Evolutionary conservation across 352 stramenopile genomes (phyloP), one percentile per base, ranked within the genome.

Genomic region (Blastocystis sp.): DNA sequence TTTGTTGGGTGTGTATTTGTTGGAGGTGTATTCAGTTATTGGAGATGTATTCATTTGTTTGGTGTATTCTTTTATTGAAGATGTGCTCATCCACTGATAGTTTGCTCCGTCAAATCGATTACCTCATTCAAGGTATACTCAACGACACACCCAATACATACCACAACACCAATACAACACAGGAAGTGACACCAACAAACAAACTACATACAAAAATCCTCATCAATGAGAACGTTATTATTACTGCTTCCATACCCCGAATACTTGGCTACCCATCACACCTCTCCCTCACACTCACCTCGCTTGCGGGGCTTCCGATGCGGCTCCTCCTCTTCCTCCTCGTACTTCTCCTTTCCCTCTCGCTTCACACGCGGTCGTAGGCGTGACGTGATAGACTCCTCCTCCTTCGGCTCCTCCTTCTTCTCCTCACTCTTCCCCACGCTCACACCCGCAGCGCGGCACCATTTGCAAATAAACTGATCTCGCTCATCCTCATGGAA

Each of bases 401-500:
- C 63, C 0, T 75, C 46, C 69, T 81, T 81, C 67, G 29, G 18
- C 49, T 59, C 48, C 21, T 48, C 38, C 69, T 32, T 36, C 69
- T 2, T 24, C 4, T 81, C 53, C 69, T 81, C 49, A 36, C 56
- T 81, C 69, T 64, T 51, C 36, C 56, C 56, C 69, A 81, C 27
- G 29, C 29, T 64, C 7, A 85, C 63, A 27, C 75, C 75, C 27
- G 46, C 75, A 24, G 75, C 63, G 36, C 75, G 57, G 24, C 75
- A 85, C 75, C 75, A 85, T 44, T 48, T 49, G 54, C 75, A 85
- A 57, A 85, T 85, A 29, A 85, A 85, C 32, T 40, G 57, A 29
- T 76, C 75, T n/a, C 40, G 63, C 14, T 85, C 63, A 56, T 51
- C 42, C 40, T 59, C 75, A 27, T 81, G 44, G 42, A 72, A 51